These are phyloP conservation scores for Periglandula ipomoeae DNA, from an alignment of 2,329 filamentous ascomycete species.

Conservation along the genomic window DNA sequence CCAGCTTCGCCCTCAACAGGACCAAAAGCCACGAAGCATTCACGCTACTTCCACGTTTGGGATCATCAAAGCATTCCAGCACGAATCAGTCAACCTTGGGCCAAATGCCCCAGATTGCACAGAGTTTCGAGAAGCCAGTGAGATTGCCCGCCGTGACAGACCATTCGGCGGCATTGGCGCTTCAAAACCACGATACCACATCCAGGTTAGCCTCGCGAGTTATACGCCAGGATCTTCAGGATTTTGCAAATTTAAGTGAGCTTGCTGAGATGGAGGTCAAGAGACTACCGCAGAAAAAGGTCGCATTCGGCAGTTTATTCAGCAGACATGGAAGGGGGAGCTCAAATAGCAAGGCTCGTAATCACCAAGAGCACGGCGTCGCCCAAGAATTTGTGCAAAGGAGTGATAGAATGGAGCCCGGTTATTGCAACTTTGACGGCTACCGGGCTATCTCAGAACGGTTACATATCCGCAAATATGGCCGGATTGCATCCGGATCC, in stretches of 20 bases:
- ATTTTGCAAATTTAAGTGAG: not conserved
- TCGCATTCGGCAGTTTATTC: slow-evolving; percentile 2
- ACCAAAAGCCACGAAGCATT: slow-evolving; percentile 13
- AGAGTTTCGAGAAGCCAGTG: not conserved
- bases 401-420: not conserved
- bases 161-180: slow-evolving; percentile 1
- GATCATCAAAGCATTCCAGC: not conserved
- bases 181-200: slow-evolving; percentile 4
- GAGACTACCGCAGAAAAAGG: not conserved
- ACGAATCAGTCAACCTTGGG: not conserved
- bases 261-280: not conserved
- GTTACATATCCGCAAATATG: not conserved
- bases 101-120: not conserved
- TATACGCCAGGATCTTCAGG: not conserved
- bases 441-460: not conserved
- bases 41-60: slow-evolving; percentile 14
- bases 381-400: not conserved
- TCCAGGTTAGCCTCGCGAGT: slow-evolving; percentile 1
- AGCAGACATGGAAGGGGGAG: not conserved
- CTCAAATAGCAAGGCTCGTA: not conserved
- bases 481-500: not conserved
- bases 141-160: not conserved
- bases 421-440: no score
- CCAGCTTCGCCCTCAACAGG: slow-evolving; percentile 15
- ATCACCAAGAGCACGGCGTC: not conserved